Conservation (phyloP, 2,329 filamentous ascomycete species). For the Pestalotiopsis sp. region DNA sequence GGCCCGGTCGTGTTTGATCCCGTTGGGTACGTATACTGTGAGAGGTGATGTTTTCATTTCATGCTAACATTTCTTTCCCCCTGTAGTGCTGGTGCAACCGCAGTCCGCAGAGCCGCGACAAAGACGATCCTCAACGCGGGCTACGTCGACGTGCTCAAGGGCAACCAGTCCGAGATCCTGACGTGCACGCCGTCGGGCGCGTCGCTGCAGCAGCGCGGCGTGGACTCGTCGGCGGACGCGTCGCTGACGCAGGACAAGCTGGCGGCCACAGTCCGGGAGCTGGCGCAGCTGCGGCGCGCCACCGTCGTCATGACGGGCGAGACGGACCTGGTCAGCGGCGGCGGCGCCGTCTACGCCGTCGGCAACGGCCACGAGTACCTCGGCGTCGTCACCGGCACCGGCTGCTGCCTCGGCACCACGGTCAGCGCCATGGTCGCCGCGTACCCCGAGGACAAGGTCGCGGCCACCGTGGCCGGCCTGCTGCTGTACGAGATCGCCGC, state of each 20-base stretch:
- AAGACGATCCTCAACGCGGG: conserved; percentile 71
- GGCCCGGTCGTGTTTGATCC: conserved; percentile 85
- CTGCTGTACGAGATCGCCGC: conserved; percentile 78
- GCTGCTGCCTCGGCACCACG: conserved; percentile 83
- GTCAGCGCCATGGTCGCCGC: conserved; percentile 76
- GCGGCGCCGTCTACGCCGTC: conserved; percentile 66
- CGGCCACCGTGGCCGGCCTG: conserved; percentile 72
- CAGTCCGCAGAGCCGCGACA: conserved; percentile 71
- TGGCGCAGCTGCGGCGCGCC: conserved; percentile 71
- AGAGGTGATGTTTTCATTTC: no score
- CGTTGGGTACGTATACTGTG: conserved; percentile 74
- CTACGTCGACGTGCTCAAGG: conserved; percentile 88
- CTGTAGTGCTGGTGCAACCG: conserved; percentile 75
- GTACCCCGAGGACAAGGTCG: conserved; percentile 64
- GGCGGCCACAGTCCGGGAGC: conserved; percentile 61
- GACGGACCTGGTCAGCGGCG: conserved; percentile 79
- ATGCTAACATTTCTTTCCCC: conserved; percentile 4
- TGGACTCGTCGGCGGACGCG: conserved; percentile 72
- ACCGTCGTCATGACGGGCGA: conserved; percentile 83
- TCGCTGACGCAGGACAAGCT: conserved; percentile 50
- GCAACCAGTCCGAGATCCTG: conserved; percentile 91
- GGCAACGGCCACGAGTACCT: conserved; percentile 77
- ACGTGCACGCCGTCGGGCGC: conserved; percentile 55
- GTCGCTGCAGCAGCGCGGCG: conserved; percentile 71
- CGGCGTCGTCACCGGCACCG: conserved; percentile 75